Evolutionary conservation across 2,329 filamentous ascomycete genomes (phyloP).

Genomic region (Dothidotthia symphoricarpi): DNA sequence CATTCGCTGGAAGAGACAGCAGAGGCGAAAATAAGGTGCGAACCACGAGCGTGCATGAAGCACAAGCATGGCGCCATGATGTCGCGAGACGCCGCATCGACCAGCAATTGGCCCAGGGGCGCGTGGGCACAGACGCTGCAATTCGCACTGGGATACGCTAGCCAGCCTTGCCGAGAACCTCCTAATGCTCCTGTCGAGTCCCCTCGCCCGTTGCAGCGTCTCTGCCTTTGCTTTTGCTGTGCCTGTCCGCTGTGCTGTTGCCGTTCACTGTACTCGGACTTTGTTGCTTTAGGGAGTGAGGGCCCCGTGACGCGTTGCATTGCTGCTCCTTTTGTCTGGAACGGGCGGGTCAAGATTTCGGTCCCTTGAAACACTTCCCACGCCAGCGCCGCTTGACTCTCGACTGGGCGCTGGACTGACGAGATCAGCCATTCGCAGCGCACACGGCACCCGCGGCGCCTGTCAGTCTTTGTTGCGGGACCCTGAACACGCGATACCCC

Average conservation of each 20-base stretch:
- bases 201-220: conserved; percentile 1
- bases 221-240: conserved; percentile 7
- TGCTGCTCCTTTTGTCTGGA: conserved; percentile 4
- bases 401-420: conserved; percentile 9
- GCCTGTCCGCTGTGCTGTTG: conserved; percentile 7
- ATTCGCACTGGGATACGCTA: conserved; percentile 7
- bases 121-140: conserved; percentile 10
- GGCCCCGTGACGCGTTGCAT: conserved; percentile 1
- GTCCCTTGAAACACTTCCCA: conserved; percentile 24
- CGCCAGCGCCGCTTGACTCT: conserved; percentile 16
- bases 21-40: no score
- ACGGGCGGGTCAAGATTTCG: conserved; percentile 6
- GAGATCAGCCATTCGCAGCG: conserved; percentile 2
- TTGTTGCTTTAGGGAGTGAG: conserved; percentile 1
- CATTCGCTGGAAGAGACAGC: no score
- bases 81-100: conserved; percentile 1
- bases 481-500: conserved; percentile 15
- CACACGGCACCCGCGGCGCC: not conserved
- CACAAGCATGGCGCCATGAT: no score
- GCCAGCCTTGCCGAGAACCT: conserved; percentile 10
- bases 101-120: conserved; percentile 12
- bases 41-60: no score
- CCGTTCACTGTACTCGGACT: not conserved
- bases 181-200: conserved; percentile 19
- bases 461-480: not conserved